Percentiles rank a stretch among this genome's conserved stretches.
phyloP scores from a whole-genome alignment of 164 flowering plant species.

The Berberis vulgaris region DNA sequence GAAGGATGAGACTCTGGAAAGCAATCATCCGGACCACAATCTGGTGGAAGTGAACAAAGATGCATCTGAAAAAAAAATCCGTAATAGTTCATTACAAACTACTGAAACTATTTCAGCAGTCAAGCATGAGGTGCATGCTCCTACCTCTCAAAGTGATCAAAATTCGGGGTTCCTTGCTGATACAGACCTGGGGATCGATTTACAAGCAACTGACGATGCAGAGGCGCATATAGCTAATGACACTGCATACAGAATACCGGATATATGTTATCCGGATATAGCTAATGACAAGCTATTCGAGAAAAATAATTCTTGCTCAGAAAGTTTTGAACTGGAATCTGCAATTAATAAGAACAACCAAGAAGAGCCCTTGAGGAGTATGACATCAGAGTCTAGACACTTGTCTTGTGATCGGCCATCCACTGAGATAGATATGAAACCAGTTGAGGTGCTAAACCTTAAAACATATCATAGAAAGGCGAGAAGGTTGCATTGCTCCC shows the following conservation, averaged over 20 bases:
- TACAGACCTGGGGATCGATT: neutral
- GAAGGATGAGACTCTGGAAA: neutral
- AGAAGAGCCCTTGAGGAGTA: neutral
- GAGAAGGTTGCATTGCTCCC: neutral
- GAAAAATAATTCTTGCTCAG: neutral
- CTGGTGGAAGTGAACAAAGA: neutral
- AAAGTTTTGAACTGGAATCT: neutral
- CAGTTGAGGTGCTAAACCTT: neutral
- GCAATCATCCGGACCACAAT: neutral
- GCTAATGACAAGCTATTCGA: neutral
- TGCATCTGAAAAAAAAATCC: no score
- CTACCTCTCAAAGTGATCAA: neutral
- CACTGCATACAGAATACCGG: neutral
- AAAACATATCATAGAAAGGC: neutral
- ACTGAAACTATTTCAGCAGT: no score
- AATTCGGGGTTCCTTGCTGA: no score
- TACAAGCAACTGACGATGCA: neutral
- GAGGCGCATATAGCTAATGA: neutral
- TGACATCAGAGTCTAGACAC: neutral
- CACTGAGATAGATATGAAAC: neutral
- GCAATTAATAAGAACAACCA: neutral
- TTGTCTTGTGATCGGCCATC: neutral
- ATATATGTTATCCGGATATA: neutral
- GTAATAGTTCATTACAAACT: no score
- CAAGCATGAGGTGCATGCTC: neutral